Evolutionary conservation across 2,329 filamentous ascomycete genomes (phyloP).

Genomic region (Nemania sp.): DNA sequence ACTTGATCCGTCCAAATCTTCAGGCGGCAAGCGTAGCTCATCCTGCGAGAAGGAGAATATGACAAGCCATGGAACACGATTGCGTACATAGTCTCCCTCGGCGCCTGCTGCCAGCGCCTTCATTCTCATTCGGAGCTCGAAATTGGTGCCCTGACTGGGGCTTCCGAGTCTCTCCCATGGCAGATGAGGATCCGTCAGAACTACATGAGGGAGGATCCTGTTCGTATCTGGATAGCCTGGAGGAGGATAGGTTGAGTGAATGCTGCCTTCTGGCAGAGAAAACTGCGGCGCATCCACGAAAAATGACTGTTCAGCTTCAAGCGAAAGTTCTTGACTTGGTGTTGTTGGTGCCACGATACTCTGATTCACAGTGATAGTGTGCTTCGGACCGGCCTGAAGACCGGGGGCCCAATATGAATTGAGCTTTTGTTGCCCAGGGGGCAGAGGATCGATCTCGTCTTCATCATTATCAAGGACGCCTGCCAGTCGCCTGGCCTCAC

Average conservation of each 20-base stretch:
- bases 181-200: conserved; percentile 47
- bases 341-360: not conserved
- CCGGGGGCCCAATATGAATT: conserved; percentile 28
- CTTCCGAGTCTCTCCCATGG: conserved; percentile 47
- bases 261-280: conserved; percentile 35
- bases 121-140: conserved; percentile 5
- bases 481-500: not conserved
- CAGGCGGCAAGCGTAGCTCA: conserved; percentile 37
- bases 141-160: not conserved
- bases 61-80: conserved; percentile 46
- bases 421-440: conserved; percentile 29
- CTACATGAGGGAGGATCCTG: conserved; percentile 47
- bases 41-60: conserved; percentile 43
- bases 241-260: conserved; percentile 47
- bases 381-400: conserved; percentile 22
- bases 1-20: conserved; percentile 21
- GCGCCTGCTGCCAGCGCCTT: not conserved
- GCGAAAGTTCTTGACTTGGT: not conserved
- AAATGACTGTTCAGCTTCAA: conserved; percentile 37
- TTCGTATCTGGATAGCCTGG: conserved; percentile 41
- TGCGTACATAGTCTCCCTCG: not conserved
- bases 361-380: conserved; percentile 16
- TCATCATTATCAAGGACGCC: conserved; percentile 11
- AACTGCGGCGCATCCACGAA: conserved; percentile 44
- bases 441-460: conserved; percentile 5